Evolutionary conservation across 257 asterid genomes (phyloP).

Genomic region (Jacaranda copaia): DNA sequence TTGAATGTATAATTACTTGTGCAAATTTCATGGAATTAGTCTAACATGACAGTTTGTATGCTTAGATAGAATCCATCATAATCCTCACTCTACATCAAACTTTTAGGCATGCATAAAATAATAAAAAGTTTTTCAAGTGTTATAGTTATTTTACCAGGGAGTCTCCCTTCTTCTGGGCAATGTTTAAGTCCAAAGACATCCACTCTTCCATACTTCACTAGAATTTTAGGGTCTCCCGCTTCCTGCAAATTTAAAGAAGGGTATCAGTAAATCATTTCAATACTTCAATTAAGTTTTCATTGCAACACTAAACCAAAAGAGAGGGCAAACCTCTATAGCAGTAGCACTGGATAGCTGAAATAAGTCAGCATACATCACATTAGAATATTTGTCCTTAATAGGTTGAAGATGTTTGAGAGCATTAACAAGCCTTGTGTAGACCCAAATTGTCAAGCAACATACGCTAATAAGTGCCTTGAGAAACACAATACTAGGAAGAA

Average conservation of each 20-base stretch:
- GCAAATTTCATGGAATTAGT: constrained; percentile 18
- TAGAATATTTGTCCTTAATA: constrained; percentile 88
- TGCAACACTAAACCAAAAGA: constrained; percentile 13
- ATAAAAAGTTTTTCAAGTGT: constrained; percentile 16
- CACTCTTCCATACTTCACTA: constrained; percentile 96
- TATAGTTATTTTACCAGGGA: constrained; percentile 71
- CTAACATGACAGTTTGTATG: constrained; percentile 5
- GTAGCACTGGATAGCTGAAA: constrained; percentile 98
- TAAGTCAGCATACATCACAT: constrained; percentile 84
- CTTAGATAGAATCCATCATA: neutral
- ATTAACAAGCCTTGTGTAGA: constrained; percentile 81
- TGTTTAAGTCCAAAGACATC: constrained; percentile 85
- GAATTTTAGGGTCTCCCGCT: constrained; percentile 96
- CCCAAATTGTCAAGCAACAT: constrained; percentile 49
- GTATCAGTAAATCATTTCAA: constrained; percentile 29
- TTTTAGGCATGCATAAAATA: neutral
- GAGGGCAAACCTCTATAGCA: constrained; percentile 75
- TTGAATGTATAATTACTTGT: neutral
- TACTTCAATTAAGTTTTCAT: neutral
- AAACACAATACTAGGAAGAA: too few relatives aligned
- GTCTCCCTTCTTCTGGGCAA: constrained; percentile 99
- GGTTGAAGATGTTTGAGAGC: constrained; percentile 97
- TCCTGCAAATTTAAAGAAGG: constrained; percentile 55
- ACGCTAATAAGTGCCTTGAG: neutral
- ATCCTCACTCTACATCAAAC: neutral